These are phyloP conservation scores for Diaporthe humulicola DNA, from an alignment of 2,329 filamentous ascomycete species.

Conservation along the genomic window DNA sequence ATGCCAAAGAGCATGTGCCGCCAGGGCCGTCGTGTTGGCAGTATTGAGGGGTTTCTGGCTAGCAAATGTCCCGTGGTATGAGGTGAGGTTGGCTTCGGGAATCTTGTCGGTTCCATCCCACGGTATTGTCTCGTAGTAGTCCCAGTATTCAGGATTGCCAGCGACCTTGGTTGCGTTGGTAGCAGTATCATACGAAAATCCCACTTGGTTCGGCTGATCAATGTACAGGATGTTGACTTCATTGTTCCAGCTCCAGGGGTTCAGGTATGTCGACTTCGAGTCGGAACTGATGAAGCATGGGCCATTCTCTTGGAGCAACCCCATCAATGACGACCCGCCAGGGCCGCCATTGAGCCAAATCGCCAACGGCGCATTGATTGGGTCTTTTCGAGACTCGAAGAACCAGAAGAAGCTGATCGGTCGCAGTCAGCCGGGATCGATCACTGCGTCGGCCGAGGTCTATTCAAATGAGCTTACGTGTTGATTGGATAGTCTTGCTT, in stretches of 20 bases:
- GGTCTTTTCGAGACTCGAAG: constrained; percentile 34
- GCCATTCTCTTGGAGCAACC: constrained; percentile 66
- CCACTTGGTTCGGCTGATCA: constrained; percentile 61
- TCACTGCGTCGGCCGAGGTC: background rate
- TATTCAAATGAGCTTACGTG: constrained; percentile 17
- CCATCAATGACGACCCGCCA: constrained; percentile 66
- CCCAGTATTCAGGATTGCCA: background rate
- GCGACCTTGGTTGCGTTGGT: constrained; percentile 27
- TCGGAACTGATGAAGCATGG: constrained; percentile 65
- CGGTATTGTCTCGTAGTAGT: constrained; percentile 33
- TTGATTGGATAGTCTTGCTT: constrained; percentile 38
- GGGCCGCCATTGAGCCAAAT: constrained; percentile 74
- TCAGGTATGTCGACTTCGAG: constrained; percentile 61
- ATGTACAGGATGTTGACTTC: constrained; percentile 69
- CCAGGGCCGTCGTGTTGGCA: constrained; percentile 61
- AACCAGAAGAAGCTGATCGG: constrained; percentile 35
- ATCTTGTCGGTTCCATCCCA: constrained; percentile 52
- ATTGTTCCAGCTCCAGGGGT: constrained; percentile 73
- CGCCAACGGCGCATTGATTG: constrained; percentile 54
- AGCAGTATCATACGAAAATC: constrained; percentile 41
- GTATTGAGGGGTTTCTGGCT: constrained; percentile 57
- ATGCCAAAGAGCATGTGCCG: constrained; percentile 70
- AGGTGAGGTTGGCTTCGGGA: constrained; percentile 54
- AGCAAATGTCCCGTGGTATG: constrained; percentile 50
- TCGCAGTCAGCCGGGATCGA: background rate